A percentile compares a stretch with the other conserved stretches of the same genome.
These are phyloP conservation scores for Candida andamanensis DNA, from an alignment of 805 yeast species.

Conservation along the genomic window DNA sequence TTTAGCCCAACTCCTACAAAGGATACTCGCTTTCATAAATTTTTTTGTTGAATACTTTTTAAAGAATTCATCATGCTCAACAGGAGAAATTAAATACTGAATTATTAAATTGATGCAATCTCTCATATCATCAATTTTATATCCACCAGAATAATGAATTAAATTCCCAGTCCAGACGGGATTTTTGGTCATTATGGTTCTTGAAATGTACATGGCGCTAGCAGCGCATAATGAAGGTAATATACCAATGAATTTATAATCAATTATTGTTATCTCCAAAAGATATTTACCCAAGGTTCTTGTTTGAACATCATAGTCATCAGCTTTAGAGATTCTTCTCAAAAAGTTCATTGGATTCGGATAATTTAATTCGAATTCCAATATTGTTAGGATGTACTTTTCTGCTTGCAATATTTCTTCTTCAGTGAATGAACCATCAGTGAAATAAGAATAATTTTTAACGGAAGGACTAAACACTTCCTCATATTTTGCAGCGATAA, in stretches of 20 bases:
- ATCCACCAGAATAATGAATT: slow-evolving; percentile 89
- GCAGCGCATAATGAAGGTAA: slow-evolving; percentile 82
- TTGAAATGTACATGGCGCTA: slow-evolving; percentile 78
- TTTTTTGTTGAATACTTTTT: slow-evolving; percentile 87
- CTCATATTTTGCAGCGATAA: slow-evolving; percentile 90
- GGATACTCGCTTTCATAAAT: slow-evolving; percentile 78
- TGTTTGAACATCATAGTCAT: slow-evolving; percentile 77
- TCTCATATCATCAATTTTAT: slow-evolving; percentile 63
- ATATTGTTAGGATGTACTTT: slow-evolving; percentile 64
- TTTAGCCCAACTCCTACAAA: slow-evolving; percentile 82
- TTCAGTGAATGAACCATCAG: slow-evolving; percentile 79
- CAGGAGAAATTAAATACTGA: slow-evolving; percentile 73
- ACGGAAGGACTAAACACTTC: slow-evolving; percentile 87
- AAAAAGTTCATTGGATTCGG: slow-evolving; percentile 90
- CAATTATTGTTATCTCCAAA: slow-evolving; percentile 72
- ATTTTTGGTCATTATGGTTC: slow-evolving; percentile 61
- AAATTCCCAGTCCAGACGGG: slow-evolving; percentile 81
- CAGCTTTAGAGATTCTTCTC: slow-evolving; percentile 85
- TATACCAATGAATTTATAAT: slow-evolving; percentile 65
- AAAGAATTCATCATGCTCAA: slow-evolving; percentile 87
- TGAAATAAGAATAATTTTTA: slow-evolving; percentile 77
- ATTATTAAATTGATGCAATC: slow-evolving; percentile 71
- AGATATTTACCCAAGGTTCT: slow-evolving; percentile 83
- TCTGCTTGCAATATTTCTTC: slow-evolving; percentile 82
- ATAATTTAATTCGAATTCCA: slow-evolving; percentile 71